Percentiles rank a stretch among this genome's conserved stretches.
These are phyloP conservation scores for Pleurotus tuoliensis DNA, from an alignment of 768 basidiomycete genomes.

Conservation along the genomic window DNA sequence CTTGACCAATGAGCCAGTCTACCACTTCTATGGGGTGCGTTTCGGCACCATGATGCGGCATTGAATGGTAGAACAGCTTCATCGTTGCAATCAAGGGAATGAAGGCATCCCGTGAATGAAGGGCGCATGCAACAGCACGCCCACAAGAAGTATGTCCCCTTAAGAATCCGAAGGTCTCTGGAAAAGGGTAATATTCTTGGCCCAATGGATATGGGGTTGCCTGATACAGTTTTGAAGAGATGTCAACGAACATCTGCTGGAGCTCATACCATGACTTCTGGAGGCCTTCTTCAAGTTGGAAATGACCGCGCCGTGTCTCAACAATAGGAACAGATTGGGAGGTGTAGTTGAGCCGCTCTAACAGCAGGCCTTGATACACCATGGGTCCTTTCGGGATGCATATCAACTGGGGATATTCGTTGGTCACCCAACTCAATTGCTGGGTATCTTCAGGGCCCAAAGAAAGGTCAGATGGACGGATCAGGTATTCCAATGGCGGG, in stretches of 20 bases:
- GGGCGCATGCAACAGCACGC: neutral
- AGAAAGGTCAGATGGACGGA: neutral
- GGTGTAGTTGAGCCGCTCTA: neutral
- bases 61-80: neutral
- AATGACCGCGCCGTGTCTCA: neutral
- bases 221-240: neutral
- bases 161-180: conserved; percentile 5
- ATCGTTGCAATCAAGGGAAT: conserved; percentile 10
- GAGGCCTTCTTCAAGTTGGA: neutral
- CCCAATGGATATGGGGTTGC: neutral
- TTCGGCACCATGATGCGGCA: neutral
- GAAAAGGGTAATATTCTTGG: conserved; percentile 3
- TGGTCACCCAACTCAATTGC: neutral
- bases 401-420: neutral
- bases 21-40: neutral
- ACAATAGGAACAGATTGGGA: too few relatives aligned
- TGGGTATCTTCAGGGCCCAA: neutral
- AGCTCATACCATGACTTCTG: neutral
- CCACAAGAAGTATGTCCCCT: neutral
- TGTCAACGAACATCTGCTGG: neutral
- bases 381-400: neutral
- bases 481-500: neutral
- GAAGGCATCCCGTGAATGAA: conserved; percentile 9
- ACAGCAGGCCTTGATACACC: neutral
- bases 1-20: neutral